Percentiles rank a stretch among this genome's conserved stretches.
phyloP scores from a whole-genome alignment of 257 asterid genomes.

The Nicotiana knightiana region DNA sequence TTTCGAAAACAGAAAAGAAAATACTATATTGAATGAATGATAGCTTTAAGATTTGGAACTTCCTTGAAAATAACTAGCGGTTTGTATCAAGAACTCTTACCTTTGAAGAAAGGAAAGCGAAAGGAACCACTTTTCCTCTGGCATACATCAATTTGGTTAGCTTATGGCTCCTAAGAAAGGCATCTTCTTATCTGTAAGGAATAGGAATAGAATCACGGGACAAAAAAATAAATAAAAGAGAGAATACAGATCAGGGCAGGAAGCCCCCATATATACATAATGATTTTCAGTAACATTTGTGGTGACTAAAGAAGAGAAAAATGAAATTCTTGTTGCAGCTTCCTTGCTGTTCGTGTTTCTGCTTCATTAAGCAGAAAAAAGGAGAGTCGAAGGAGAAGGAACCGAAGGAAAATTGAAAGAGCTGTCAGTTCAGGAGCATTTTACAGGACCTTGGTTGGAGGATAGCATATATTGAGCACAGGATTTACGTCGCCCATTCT shows the following conservation, averaged over 20 bases:
- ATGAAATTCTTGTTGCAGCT: slow-evolving; percentile 41
- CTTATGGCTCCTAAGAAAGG: slow-evolving; percentile 11
- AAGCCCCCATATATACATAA: slow-evolving; percentile 9
- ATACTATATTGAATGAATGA: neutral
- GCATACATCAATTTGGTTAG: slow-evolving; percentile 2
- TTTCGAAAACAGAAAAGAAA: too few species aligned
- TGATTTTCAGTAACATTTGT: slow-evolving; percentile 2
- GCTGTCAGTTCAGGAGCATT: neutral
- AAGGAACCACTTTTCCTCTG: neutral
- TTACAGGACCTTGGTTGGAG: neutral
- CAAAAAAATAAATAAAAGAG: neutral
- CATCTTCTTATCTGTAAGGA: slow-evolving; percentile 23
- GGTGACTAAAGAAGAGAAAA: slow-evolving; percentile 9
- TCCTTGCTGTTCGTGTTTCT: slow-evolving; percentile 60
- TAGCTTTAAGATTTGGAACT: neutral
- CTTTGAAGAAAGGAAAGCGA: slow-evolving; percentile 2
- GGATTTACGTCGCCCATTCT: neutral
- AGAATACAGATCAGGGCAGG: neutral
- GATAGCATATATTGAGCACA: neutral
- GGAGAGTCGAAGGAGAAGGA: slow-evolving; percentile 25
- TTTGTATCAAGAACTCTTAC: neutral
- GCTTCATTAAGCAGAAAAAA: slow-evolving; percentile 44
- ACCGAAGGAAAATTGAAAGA: slow-evolving; percentile 18
- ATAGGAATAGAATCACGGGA: slow-evolving; percentile 24
- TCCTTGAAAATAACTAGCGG: neutral